Conservation (phyloP, 148 eudicot species). For the Rhododendron ferrugineum region DNA sequence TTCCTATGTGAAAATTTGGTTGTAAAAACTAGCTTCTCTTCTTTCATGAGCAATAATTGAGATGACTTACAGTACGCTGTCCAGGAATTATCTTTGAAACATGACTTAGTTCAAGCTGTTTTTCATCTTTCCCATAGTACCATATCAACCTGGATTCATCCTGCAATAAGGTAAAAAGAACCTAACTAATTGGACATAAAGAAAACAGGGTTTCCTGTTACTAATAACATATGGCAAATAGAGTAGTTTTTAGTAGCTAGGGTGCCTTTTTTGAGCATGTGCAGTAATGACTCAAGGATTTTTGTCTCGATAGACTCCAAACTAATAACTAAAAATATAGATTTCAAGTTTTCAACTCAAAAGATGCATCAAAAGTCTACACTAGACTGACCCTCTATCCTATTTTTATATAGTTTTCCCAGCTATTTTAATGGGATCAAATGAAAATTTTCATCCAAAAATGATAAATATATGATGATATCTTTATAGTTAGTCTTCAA, state of each 20-base stretch:
- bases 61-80: slow-evolving; percentile 71
- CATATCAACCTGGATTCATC: slow-evolving; percentile 75
- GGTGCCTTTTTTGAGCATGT: not conserved
- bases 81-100: slow-evolving; percentile 85
- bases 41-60: slow-evolving; percentile 1
- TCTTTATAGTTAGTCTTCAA: not conserved
- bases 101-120: slow-evolving; percentile 58
- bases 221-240: not conserved
- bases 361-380: not conserved
- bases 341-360: not conserved
- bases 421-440: not conserved
- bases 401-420: not conserved
- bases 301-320: not conserved
- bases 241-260: not conserved
- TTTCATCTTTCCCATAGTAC: slow-evolving; percentile 75
- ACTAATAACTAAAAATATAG: not conserved
- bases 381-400: not conserved
- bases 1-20: not conserved
- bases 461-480: not conserved
- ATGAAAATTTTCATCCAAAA: not conserved
- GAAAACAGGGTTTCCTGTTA: not conserved
- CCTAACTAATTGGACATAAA: not conserved
- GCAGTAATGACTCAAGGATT: not conserved
- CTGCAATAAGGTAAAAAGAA: slow-evolving; percentile 32
- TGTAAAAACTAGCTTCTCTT: not conserved